phyloP scores from a whole-genome alignment of 1,284 basidiomycete genomes.

The Kalmanozyma brasiliensis region DNA sequence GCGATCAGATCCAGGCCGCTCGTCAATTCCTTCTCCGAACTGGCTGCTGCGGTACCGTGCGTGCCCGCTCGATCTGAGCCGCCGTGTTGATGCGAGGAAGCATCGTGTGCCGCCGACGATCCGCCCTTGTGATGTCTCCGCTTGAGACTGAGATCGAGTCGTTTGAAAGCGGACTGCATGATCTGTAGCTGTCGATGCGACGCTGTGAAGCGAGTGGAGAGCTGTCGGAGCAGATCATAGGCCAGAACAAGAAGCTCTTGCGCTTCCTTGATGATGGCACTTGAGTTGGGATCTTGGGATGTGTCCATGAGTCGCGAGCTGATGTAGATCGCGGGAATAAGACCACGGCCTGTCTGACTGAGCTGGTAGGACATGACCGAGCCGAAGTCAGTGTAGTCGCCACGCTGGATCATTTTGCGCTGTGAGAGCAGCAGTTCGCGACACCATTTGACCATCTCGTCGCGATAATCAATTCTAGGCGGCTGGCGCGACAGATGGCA shows the following conservation, averaged over 20 bases:
- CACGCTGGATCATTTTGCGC: constrained; percentile 50
- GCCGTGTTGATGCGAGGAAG: constrained; percentile 10
- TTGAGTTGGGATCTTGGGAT: constrained; percentile 32
- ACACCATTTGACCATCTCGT: constrained; percentile 53
- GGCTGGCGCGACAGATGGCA: constrained; percentile 37
- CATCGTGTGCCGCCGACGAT: constrained; percentile 5
- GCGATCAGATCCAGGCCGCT: constrained; percentile 46
- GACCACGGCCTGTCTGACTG: constrained; percentile 40
- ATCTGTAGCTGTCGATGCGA: constrained; percentile 50
- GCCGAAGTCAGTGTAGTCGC: constrained; percentile 47
- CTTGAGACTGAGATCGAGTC: constrained; percentile 43
- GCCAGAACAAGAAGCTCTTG: constrained; percentile 47
- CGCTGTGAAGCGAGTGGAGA: constrained; percentile 37
- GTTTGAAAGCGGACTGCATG: constrained; percentile 44
- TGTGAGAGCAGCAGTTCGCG: constrained; percentile 46
- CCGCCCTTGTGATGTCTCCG: constrained; percentile 31
- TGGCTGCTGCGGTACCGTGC: constrained; percentile 4
- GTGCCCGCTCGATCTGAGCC: constrained; percentile 3
- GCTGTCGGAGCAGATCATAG: constrained; percentile 38
- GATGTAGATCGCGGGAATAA: constrained; percentile 52
- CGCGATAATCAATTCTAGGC: constrained; percentile 42
- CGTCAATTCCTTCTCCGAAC: constrained; percentile 31
- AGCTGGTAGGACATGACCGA: constrained; percentile 53
- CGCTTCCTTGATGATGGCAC: constrained; percentile 37
- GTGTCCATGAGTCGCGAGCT: constrained; percentile 46